Percentiles rank a stretch among this genome's conserved stretches.
These are phyloP conservation scores for Penicillium herquei DNA, from an alignment of 495 filamentous ascomycete species.

Conservation along the genomic window DNA sequence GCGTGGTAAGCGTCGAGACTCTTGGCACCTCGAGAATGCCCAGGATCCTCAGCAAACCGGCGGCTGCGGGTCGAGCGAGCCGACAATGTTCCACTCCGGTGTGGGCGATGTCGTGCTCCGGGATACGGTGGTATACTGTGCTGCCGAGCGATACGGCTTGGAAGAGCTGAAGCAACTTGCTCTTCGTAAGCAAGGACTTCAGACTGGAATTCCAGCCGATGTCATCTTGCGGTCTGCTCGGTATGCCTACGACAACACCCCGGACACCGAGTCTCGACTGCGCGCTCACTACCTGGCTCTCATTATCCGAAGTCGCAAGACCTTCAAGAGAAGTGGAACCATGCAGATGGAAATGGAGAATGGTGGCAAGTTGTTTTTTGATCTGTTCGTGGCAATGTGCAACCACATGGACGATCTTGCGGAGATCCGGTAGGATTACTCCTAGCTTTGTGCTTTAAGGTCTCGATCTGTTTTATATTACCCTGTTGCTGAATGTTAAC, in stretches of 20 bases:
- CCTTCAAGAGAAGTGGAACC: conserved; percentile 92
- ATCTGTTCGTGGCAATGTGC: conserved; percentile 96
- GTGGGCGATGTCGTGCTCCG: conserved; percentile 71
- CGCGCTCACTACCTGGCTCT: conserved; percentile 93
- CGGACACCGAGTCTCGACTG: conserved; percentile 82
- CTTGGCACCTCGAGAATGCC: conserved; percentile 70
- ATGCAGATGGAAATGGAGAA: conserved; percentile 98
- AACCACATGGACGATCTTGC: conserved; percentile 92
- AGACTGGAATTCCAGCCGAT: conserved; percentile 77
- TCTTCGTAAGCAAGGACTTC: conserved; percentile 89
- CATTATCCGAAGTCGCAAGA: conserved; percentile 89
- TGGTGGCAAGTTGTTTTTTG: conserved; percentile 90
- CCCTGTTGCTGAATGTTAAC: neutral
- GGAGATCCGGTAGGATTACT: conserved; percentile 47
- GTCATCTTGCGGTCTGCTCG: conserved; percentile 87
- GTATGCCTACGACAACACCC: conserved; percentile 92
- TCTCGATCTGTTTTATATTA: conserved; percentile 16
- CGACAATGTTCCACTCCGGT: conserved; percentile 69
- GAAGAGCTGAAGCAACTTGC: conserved; percentile 84
- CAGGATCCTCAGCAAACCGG: conserved; percentile 45
- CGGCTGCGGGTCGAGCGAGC: conserved; percentile 65
- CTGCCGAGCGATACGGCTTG: conserved; percentile 80
- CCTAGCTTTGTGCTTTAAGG: conserved; percentile 6
- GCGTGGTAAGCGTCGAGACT: conserved; percentile 44
- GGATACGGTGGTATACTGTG: conserved; percentile 90